Evolutionary conservation across 805 yeast genomes (phyloP), one percentile per base, ranked within the genome.

Genomic region (Wickerhamiella sergipiensis): DNA sequence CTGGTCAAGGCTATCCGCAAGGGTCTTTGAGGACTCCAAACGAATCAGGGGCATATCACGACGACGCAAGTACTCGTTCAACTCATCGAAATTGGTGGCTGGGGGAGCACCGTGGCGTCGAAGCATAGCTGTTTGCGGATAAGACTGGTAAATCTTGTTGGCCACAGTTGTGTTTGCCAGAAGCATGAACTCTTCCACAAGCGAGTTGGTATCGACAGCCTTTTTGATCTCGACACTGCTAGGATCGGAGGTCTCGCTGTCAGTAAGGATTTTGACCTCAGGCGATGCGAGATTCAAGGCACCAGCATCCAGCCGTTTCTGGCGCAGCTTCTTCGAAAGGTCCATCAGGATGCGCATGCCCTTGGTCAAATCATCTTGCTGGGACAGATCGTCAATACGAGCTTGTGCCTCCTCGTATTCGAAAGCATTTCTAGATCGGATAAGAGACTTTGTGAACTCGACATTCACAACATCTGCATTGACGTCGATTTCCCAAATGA

Each of bases 31-130:
- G 17, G 89, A 81, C 59, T 87, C 96, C 47, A 86, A 68, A 0
- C 90, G 80, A 31, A 92, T 74, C 15, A 80, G 63, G 79, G 86
- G 70, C 26, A 81, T 80, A 62, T 89, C 90, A 53, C 87, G 77
- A 13, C 81, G 82, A 52, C 87, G 78, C 50, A 92, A 72, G 83
- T 89, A 89, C 60, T 90, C 95, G 65, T 89, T 88, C 56, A 92
- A 72, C 17, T 75, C 73, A 63, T 92, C 98, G 64, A 92, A 92
- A 59, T 89, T 90, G 1, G 95, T 81, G 1, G 88, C 80, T 21
- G 97, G 97, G 18, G 99, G 98, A n/a, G 96, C 78, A 9, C 89
- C 95, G 65, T 92, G 99, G 62, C 98, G 81, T 77, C 98, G 83
- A 53, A 92, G 71, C 97, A 92, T 87, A 8, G 99, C 98, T 3